phyloP scores from a whole-genome alignment of 2,329 filamentous ascomycete species.

The Alternaria arborescens region DNA sequence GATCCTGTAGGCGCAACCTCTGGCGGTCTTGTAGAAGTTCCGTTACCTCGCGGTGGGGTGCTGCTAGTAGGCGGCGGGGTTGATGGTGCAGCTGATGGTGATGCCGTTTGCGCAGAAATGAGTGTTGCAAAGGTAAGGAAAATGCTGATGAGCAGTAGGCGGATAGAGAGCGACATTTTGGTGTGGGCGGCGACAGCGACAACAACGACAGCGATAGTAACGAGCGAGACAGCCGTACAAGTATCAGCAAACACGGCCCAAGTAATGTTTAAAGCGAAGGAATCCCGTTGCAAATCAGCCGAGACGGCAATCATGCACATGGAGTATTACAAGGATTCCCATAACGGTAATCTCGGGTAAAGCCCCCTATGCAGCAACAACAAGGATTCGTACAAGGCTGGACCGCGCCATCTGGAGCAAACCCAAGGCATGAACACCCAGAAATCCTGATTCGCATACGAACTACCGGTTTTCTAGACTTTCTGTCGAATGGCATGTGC shows the following conservation, averaged over 20 bases:
- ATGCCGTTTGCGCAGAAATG: constrained; percentile 39
- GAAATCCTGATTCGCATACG: constrained; percentile 31
- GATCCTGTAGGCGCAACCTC: constrained; percentile 32
- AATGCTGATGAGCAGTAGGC: constrained; percentile 45
- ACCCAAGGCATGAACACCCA: constrained; percentile 26
- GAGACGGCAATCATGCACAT: constrained; percentile 27
- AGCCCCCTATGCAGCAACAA: constrained; percentile 33
- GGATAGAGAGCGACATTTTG: constrained; percentile 46
- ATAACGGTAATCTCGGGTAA: constrained; percentile 48
- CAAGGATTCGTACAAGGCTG: constrained; percentile 35
- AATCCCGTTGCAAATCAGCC: constrained; percentile 24
- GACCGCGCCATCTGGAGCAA: constrained; percentile 18
- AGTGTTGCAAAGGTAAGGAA: constrained; percentile 36
- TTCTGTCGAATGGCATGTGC: constrained; percentile 21
- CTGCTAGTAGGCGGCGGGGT: constrained; percentile 43
- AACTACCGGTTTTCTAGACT: constrained; percentile 16
- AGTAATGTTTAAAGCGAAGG: constrained; percentile 26
- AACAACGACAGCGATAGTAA: constrained; percentile 23
- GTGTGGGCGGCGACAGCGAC: constrained; percentile 17
- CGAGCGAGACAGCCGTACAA: constrained; percentile 22
- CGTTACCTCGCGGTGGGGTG: constrained; percentile 27
- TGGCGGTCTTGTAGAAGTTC: constrained; percentile 33
- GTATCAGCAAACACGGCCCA: constrained; percentile 23
- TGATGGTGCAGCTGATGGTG: constrained; percentile 15
- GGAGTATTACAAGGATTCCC: constrained; percentile 28